Percentiles rank a stretch among this genome's conserved stretches.
These are phyloP conservation scores for Diplogelasinospora grovesii DNA, from an alignment of 495 filamentous ascomycete genomes.

Conservation along the genomic window DNA sequence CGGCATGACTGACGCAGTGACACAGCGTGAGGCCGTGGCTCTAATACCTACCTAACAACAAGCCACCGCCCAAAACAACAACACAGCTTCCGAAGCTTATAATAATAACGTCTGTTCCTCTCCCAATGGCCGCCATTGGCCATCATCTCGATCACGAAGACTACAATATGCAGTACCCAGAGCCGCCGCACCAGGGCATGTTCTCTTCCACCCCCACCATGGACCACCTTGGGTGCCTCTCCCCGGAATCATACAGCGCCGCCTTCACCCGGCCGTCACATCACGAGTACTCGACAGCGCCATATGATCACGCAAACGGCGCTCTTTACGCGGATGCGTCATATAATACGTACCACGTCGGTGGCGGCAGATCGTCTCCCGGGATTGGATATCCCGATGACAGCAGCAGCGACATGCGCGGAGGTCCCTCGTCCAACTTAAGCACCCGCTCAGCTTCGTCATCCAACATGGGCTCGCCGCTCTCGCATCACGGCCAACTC, in stretches of 20 bases:
- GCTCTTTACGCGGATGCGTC: constrained; percentile 30
- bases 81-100: not conserved
- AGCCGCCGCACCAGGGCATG: constrained; percentile 29
- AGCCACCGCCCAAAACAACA: constrained; percentile 7
- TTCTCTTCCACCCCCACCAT: constrained; percentile 31
- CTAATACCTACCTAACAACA: constrained; percentile 6
- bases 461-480: constrained; percentile 76
- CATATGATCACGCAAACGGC: constrained; percentile 26
- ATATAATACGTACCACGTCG: constrained; percentile 31
- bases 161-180: constrained; percentile 39
- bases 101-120: constrained; percentile 2
- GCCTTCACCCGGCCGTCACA: constrained; percentile 32
- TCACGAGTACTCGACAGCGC: constrained; percentile 34
- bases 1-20: constrained; percentile 17
- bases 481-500: constrained; percentile 55
- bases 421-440: constrained; percentile 50
- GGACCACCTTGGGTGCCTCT: constrained; percentile 38
- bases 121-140: constrained; percentile 10
- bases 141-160: constrained; percentile 28
- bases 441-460: constrained; percentile 76
- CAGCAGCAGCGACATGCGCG: constrained; percentile 37
- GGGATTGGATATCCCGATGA: constrained; percentile 40
- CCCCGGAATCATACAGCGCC: constrained; percentile 31
- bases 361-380: constrained; percentile 32
- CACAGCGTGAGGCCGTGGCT: constrained; percentile 17